Percentiles rank a stretch among this genome's conserved stretches.
Evolutionary conservation across 768 basidiomycete genomes (phyloP).

Genomic region (Terana coerulea): DNA sequence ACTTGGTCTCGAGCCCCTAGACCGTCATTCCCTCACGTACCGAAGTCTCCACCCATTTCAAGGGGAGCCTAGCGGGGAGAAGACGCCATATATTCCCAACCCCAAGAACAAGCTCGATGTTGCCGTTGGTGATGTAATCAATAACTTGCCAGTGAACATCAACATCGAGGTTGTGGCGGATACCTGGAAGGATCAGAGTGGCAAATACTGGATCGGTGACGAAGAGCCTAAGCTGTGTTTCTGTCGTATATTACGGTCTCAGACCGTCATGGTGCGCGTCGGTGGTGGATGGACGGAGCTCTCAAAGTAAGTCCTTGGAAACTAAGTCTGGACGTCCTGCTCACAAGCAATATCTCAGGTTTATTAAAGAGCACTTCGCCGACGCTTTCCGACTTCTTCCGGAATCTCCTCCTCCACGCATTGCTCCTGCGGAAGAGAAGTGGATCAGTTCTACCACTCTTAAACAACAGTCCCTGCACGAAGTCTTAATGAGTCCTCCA

Average conservation of each 20-base stretch:
- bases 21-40: constrained; percentile 48
- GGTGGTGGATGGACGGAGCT: constrained; percentile 94
- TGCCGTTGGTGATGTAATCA: constrained; percentile 89
- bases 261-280: constrained; percentile 95
- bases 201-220: constrained; percentile 95
- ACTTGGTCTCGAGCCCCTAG: constrained; percentile 70
- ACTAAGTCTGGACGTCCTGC: background rate
- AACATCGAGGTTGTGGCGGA: constrained; percentile 78
- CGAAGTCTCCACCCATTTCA: constrained; percentile 44
- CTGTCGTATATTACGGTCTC: constrained; percentile 85
- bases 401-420: constrained; percentile 46
- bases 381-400: constrained; percentile 74
- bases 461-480: constrained; percentile 51
- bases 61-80: constrained; percentile 34
- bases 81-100: constrained; percentile 79
- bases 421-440: constrained; percentile 52
- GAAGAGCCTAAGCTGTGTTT: constrained; percentile 88
- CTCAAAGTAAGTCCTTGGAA: constrained; percentile 62
- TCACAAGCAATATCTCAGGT: constrained; percentile 40
- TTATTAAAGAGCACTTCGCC: constrained; percentile 83
- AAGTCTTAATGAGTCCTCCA: constrained; percentile 27
- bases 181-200: constrained; percentile 89
- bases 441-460: constrained; percentile 83
- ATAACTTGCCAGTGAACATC: constrained; percentile 81
- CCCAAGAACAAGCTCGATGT: constrained; percentile 91